These are phyloP conservation scores for Cyclotella kingstonii DNA, from an alignment of 108 stramenopile genomes.

Conservation along the genomic window DNA sequence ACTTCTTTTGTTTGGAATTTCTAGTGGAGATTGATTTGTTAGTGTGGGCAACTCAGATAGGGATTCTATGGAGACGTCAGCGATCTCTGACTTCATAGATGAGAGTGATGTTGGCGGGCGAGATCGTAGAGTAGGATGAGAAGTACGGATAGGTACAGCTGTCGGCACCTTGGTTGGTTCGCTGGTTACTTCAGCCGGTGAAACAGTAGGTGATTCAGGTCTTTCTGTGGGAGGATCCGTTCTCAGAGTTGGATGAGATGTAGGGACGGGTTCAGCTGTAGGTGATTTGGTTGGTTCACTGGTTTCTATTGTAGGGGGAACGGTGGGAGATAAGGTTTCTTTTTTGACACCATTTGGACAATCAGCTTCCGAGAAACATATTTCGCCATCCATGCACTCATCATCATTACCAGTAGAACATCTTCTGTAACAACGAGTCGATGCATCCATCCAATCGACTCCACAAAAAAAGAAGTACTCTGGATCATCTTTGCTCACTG, in stretches of 20 bases:
- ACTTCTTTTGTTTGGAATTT: too few species aligned
- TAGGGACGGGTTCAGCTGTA: background rate
- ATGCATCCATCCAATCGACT: conserved; percentile 3
- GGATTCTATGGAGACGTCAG: too few species aligned
- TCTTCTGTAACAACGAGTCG: conserved; percentile 4
- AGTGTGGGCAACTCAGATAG: too few species aligned
- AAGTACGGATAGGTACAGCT: too few species aligned
- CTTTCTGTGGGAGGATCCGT: background rate
- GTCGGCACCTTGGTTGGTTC: background rate
- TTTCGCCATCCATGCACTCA: conserved; percentile 1
- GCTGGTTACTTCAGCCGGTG: background rate
- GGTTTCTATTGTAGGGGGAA: background rate
- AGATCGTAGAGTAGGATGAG: too few species aligned
- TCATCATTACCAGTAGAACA: conserved; percentile 8
- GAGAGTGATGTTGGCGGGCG: too few species aligned
- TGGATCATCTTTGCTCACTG: conserved; percentile 9
- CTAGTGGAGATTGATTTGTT: too few species aligned
- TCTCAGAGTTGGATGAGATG: background rate
- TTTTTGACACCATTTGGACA: conserved; percentile 3
- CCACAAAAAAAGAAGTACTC: conserved; percentile 7
- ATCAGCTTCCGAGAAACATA: conserved; percentile 3
- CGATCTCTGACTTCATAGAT: too few species aligned
- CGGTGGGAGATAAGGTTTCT: background rate
- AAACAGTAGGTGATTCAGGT: background rate
- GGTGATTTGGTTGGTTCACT: too few species aligned